phyloP scores from a whole-genome alignment of 495 filamentous ascomycete species.

The Amphirosellinia nigrospora region DNA sequence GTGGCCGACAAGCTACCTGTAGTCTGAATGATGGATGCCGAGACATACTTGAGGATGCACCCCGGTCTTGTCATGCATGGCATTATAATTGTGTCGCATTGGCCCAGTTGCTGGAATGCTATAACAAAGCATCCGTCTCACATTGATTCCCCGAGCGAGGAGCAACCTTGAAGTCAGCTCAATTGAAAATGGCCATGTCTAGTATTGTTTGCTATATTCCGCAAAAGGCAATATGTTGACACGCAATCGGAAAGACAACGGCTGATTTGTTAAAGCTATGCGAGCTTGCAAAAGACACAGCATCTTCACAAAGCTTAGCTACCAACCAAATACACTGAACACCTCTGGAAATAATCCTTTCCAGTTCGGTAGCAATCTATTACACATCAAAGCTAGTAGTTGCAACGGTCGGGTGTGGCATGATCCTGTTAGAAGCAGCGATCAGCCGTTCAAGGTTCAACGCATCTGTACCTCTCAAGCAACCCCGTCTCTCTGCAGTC shows the following conservation, averaged over 20 bases:
- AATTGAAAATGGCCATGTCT: background rate
- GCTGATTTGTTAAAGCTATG: background rate
- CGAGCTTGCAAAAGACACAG: background rate
- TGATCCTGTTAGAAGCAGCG: slow-evolving; percentile 16
- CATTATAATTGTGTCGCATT: background rate
- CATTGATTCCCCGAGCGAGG: background rate
- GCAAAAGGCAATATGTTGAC: slow-evolving; percentile 25
- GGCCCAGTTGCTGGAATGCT: background rate
- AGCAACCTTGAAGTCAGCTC: background rate
- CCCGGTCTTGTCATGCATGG: slow-evolving; percentile 17
- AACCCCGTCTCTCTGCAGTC: slow-evolving; percentile 27
- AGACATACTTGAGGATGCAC: background rate
- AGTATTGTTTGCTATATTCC: slow-evolving; percentile 15
- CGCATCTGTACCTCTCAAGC: background rate
- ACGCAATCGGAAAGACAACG: background rate
- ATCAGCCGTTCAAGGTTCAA: slow-evolving; percentile 21
- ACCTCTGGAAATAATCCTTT: background rate
- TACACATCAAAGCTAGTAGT: too few species aligned
- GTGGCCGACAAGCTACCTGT: background rate
- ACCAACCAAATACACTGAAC: background rate
- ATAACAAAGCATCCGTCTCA: slow-evolving; percentile 11
- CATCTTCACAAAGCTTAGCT: background rate
- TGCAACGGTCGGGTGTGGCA: slow-evolving; percentile 7
- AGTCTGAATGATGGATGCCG: background rate
- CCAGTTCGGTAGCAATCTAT: background rate